Evolutionary conservation across 805 yeast genomes (phyloP).

Genomic region (Metschnikowia cubensis): DNA sequence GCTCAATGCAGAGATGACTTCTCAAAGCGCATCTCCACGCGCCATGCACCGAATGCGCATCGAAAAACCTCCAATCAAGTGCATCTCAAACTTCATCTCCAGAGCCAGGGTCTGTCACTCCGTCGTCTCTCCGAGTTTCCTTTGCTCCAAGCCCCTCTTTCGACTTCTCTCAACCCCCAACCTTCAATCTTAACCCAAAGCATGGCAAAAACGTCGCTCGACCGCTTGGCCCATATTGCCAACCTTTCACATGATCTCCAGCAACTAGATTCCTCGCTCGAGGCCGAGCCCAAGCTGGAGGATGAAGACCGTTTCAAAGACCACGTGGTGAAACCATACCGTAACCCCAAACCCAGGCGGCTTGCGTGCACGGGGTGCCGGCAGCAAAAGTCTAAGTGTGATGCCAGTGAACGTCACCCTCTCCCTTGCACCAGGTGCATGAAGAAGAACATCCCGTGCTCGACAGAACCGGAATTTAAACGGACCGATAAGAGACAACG

Average conservation of each 20-base stretch:
- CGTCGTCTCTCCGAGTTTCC: no score
- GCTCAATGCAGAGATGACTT: background rate
- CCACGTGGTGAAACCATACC: background rate
- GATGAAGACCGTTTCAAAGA: background rate
- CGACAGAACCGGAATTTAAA: constrained; percentile 75
- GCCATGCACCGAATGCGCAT: constrained; percentile 1
- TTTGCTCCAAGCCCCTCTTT: no score
- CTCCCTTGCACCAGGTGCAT: constrained; percentile 78
- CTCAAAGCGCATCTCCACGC: background rate
- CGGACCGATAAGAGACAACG: constrained; percentile 86
- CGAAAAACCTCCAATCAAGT: background rate
- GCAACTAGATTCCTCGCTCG: constrained; percentile 14
- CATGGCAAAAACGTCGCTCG: constrained; percentile 29
- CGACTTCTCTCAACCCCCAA: no score
- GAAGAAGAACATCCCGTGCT: constrained; percentile 66
- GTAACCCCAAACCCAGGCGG: constrained; percentile 39
- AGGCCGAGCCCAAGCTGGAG: constrained; percentile 7
- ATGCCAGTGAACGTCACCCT: constrained; percentile 73
- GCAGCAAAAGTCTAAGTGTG: constrained; percentile 91
- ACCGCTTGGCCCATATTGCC: constrained; percentile 41
- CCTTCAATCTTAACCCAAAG: no score
- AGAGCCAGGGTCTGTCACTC: no score
- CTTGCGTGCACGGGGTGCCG: constrained; percentile 96
- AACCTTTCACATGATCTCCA: constrained; percentile 41
- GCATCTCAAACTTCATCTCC: no score